phyloP scores from a whole-genome alignment of 140 eudicot species.

The Stevia rebaudiana region DNA sequence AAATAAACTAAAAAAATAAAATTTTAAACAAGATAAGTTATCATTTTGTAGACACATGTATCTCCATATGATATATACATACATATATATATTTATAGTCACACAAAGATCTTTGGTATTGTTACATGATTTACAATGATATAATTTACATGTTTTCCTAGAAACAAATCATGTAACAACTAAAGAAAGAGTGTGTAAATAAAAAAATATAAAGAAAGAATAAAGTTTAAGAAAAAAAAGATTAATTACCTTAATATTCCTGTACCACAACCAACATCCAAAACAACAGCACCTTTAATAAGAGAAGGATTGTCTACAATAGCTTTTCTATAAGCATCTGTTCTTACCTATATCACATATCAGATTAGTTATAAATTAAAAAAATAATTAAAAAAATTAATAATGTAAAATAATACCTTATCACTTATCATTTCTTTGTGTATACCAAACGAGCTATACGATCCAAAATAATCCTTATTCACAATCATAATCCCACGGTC shows the following conservation, averaged over 20 bases:
- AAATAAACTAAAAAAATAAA: conserved; percentile 55
- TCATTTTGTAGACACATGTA: background rate
- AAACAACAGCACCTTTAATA: conserved; percentile 54
- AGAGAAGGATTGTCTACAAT: conserved; percentile 80
- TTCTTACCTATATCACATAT: conserved; percentile 60
- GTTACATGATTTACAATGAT: too few relatives aligned
- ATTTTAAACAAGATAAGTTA: background rate
- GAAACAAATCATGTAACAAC: too few relatives aligned
- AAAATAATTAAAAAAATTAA: background rate
- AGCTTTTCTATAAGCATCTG: conserved; percentile 81
- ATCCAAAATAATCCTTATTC: conserved; percentile 76
- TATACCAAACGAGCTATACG: conserved; percentile 85
- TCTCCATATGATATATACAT: too few relatives aligned
- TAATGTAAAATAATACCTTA: conserved; percentile 46
- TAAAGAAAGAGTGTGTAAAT: too few relatives aligned
- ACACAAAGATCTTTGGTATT: too few relatives aligned
- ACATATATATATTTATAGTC: too few relatives aligned
- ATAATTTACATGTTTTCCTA: too few relatives aligned
- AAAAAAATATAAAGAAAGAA: too few relatives aligned
- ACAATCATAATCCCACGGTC: conserved; percentile 39
- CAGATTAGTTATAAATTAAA: background rate
- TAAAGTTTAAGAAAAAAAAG: background rate
- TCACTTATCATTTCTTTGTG: conserved; percentile 93
- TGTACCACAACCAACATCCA: conserved; percentile 99
- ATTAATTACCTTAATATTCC: conserved; percentile 76